Evolutionary conservation across 1,284 basidiomycete species (phyloP), one percentile per base, ranked within the genome.

Genomic region (Fomitopsis pinicola): DNA sequence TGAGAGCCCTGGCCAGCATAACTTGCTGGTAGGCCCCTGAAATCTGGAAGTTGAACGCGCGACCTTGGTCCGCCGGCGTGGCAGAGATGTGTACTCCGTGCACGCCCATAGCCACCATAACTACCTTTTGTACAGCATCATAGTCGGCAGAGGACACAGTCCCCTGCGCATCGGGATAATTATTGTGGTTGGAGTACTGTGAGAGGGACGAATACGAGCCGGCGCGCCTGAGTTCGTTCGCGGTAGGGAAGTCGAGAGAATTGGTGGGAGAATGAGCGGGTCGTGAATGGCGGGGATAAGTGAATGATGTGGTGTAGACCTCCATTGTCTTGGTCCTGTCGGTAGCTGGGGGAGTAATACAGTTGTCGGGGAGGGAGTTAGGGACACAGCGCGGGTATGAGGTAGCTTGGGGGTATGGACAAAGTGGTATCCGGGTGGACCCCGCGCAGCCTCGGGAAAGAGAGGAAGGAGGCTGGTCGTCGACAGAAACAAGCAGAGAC

Each of bases 1-100:
- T 87, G 80, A 91, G 86, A 19, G 94, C 95, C 57, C 95, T 84
- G 55, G 95, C 91, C 59, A 88, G 82, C 88, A 97, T 92, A 67
- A 98, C 97, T 74, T 96, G 92, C 71, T 93, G 92, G 77, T 95
- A 95, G 30, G 88, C 84, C 54, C 96, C 96, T 62, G 91, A 93
- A 66, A 98, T 83, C 74, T 95, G 88, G 72, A 97, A 96, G 75
- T 95, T 95, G 87, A 91, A 94, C 46, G 83, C 84, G 64, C 82
- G 79, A 61, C 84, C 85, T 65, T 89, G 84, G 69, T 91, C 87
- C 63, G 89, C 86, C 55, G 87, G 80, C 62, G 88, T 83, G 77
- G 87, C 94, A 33, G 90, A 87, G 68, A 95, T 84, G 71, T 93
- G 88, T 72, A 91, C 92, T 67, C 85, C 89, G 71, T 95, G 91